Evolutionary conservation across 176 grass and related monocot species (phyloP).

Genomic region (Triticum dicoccoides): DNA sequence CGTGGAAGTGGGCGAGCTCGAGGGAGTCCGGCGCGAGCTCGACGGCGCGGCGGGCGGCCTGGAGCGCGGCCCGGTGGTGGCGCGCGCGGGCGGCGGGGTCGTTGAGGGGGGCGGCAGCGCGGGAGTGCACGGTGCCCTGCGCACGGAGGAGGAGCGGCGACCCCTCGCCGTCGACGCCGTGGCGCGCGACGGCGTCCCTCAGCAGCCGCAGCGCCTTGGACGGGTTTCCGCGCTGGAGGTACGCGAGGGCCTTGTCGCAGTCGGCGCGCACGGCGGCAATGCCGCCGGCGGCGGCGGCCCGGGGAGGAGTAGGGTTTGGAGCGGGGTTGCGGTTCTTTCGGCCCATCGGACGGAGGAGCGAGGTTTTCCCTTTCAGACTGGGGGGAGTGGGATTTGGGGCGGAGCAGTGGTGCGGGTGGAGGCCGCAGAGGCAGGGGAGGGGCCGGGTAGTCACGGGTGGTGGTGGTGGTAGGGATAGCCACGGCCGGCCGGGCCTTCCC

Average conservation of each 20-base stretch:
- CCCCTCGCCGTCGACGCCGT: slow-evolving; percentile 50
- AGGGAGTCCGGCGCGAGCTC: slow-evolving; percentile 72
- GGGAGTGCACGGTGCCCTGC: slow-evolving; percentile 62
- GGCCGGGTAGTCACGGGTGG: too few relatives aligned
- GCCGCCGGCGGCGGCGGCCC: background rate
- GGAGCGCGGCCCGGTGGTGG: slow-evolving; percentile 51
- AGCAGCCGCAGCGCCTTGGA: slow-evolving; percentile 59
- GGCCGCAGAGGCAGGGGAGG: too few relatives aligned
- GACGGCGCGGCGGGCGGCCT: slow-evolving; percentile 50
- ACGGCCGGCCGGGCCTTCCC: too few relatives aligned
- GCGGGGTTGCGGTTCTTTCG: slow-evolving; percentile 57
- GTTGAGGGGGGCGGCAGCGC: slow-evolving; percentile 54
- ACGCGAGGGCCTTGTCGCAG: slow-evolving; percentile 52
- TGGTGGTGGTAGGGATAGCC: too few relatives aligned
- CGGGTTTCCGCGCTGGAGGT: slow-evolving; percentile 62
- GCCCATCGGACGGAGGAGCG: slow-evolving; percentile 40
- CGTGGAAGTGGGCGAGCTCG: slow-evolving; percentile 83
- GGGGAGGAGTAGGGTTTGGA: slow-evolving; percentile 53
- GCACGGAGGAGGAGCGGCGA: slow-evolving; percentile 68
- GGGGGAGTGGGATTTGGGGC: slow-evolving; percentile 16
- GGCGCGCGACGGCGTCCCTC: slow-evolving; percentile 52
- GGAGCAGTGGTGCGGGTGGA: background rate
- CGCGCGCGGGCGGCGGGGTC: slow-evolving; percentile 57
- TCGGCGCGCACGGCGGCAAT: slow-evolving; percentile 44
- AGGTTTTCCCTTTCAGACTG: too few relatives aligned